A percentile compares a stretch with the other conserved stretches of the same genome.
phyloP scores from a whole-genome alignment of 1,284 basidiomycete species.

The Rhizoctonia solani region DNA sequence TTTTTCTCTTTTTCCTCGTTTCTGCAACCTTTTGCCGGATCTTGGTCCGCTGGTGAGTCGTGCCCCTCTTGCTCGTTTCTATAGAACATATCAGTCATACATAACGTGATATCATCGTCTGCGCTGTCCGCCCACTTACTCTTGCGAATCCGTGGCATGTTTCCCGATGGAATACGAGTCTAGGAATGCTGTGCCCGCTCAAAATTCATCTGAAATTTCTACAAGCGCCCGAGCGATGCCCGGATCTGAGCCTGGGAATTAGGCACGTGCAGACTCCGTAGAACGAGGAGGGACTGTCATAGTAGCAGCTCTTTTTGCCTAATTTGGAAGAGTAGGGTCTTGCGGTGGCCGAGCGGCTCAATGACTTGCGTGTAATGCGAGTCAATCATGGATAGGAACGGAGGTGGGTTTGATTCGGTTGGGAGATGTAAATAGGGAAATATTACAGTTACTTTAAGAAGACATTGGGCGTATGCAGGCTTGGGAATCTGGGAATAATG shows the following conservation, averaged over 20 bases:
- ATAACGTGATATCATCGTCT: slow-evolving; percentile 4
- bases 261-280: slow-evolving; percentile 2
- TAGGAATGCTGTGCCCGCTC: not conserved
- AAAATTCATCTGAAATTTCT: slow-evolving; percentile 27
- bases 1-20: slow-evolving; percentile 75
- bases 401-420: not conserved
- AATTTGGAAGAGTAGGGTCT: not conserved
- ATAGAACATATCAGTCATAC: slow-evolving; percentile 34
- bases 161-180: not conserved
- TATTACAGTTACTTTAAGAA: slow-evolving; percentile 9
- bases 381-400: not conserved
- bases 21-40: slow-evolving; percentile 82
- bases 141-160: slow-evolving; percentile 77
- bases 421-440: not conserved
- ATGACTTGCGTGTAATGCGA: slow-evolving; percentile 24
- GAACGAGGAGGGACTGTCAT: too few relatives aligned
- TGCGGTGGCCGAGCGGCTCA: not conserved
- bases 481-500: slow-evolving; percentile 1
- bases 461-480: slow-evolving; percentile 8
- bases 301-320: slow-evolving; percentile 17
- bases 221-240: not conserved
- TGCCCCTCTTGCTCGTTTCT: slow-evolving; percentile 86
- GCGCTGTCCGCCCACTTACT: slow-evolving; percentile 51
- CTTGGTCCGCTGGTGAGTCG: slow-evolving; percentile 74
- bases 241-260: not conserved